Evolutionary conservation across 441 rosid genomes (phyloP).

Genomic region (Dalechampia spathulata): DNA sequence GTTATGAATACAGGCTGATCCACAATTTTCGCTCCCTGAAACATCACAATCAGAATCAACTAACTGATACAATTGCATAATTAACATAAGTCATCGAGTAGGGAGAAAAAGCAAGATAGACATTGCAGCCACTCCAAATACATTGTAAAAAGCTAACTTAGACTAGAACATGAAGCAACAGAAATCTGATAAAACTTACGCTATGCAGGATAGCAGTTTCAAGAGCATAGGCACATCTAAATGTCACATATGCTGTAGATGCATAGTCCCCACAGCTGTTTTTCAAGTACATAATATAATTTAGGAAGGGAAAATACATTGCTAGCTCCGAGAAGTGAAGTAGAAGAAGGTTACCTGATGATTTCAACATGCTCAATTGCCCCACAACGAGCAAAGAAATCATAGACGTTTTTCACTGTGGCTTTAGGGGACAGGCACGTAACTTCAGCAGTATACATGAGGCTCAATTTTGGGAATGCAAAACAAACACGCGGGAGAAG

Average conservation of each 20-base stretch:
- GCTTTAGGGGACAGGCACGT: conserved; percentile 64
- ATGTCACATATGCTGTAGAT: conserved; percentile 70
- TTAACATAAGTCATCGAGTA: no score
- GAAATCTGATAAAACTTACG: conserved; percentile 34
- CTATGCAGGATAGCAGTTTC: conserved; percentile 80
- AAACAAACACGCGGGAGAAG: not conserved
- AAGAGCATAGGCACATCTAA: conserved; percentile 57
- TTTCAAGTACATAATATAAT: not conserved
- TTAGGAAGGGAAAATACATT: no score
- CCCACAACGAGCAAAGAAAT: conserved; percentile 73
- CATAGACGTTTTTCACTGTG: conserved; percentile 52
- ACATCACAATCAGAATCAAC: conserved; percentile 8
- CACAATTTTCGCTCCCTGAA: conserved; percentile 77
- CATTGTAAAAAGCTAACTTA: no score
- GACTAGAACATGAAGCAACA: no score
- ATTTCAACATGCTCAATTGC: conserved; percentile 57
- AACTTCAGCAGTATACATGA: conserved; percentile 64
- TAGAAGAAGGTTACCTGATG: conserved; percentile 38
- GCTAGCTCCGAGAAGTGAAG: not conserved
- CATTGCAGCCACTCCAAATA: no score
- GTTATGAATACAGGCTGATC: conserved; percentile 65
- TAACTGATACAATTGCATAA: not conserved
- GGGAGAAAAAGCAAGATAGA: no score
- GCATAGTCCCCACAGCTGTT: conserved; percentile 52
- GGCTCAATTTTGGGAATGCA: conserved; percentile 32